These are phyloP conservation scores for Leccinum pachyderme DNA, from an alignment of 1,284 basidiomycete species.

Conservation along the genomic window DNA sequence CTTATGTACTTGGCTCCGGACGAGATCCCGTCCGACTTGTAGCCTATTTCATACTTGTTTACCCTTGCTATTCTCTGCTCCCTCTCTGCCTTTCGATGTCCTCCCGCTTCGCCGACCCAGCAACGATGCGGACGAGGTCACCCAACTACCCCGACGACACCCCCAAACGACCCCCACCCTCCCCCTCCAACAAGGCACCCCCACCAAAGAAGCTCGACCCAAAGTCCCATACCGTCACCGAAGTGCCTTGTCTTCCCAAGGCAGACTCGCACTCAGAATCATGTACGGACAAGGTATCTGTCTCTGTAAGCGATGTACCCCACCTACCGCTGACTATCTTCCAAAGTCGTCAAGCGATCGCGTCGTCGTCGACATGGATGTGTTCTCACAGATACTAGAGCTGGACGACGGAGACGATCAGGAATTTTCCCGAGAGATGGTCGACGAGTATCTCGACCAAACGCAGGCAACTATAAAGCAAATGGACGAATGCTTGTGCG, in stretches of 20 bases:
- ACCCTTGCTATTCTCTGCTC: slow-evolving; percentile 9
- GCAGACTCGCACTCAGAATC: slow-evolving; percentile 19
- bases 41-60: slow-evolving; percentile 28
- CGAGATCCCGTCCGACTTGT: slow-evolving; percentile 27
- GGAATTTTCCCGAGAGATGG: slow-evolving; percentile 80
- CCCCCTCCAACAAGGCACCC: slow-evolving; percentile 33
- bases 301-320: not conserved
- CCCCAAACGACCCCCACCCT: slow-evolving; percentile 32
- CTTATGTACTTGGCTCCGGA: slow-evolving; percentile 31
- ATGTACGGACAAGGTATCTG: slow-evolving; percentile 30
- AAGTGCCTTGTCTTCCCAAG: slow-evolving; percentile 21
- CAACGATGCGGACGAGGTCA: slow-evolving; percentile 33
- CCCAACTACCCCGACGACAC: slow-evolving; percentile 31
- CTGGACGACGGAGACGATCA: slow-evolving; percentile 83
- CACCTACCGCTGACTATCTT: slow-evolving; percentile 10
- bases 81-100: slow-evolving; percentile 21
- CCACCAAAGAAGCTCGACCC: slow-evolving; percentile 32
- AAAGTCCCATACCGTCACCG: slow-evolving; percentile 34
- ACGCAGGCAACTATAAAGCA: slow-evolving; percentile 71
- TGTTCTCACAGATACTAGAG: slow-evolving; percentile 84
- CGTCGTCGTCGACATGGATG: slow-evolving; percentile 68
- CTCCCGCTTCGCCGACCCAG: slow-evolving; percentile 30
- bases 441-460: slow-evolving; percentile 79
- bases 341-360: slow-evolving; percentile 15
- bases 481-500: slow-evolving; percentile 82